Base-by-base conservation (phyloP, 768 basidiomycete species). In the Pisolithus marmoratus region DNA sequence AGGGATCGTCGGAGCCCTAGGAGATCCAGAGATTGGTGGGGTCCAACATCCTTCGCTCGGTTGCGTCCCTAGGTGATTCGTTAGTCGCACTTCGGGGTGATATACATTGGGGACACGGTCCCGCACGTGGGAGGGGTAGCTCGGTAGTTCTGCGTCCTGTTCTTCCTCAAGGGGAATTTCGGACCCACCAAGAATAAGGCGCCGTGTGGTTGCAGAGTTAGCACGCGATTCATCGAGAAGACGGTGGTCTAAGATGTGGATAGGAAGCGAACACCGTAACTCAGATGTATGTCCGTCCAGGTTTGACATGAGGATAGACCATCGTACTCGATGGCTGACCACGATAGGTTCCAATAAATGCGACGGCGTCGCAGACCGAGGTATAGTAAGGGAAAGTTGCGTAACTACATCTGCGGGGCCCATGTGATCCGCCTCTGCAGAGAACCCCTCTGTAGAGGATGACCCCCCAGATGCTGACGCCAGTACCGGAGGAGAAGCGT, bases 231-330 rank as follows among this genome's bases (percentile, higher is more conserved):
- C 94, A 14, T 84, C 76, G 15, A 89, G 74, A 1, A 95, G 71
- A 12, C 80, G 74, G 53, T 78, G 64, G 57, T 94, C 85, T 22
- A 97, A 84, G 45, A 98, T 77, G 62, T 90, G 82, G 31, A 98
- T 69, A 0, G 95, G 95, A 5, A 97, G 76, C 1, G 93, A 93
- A 67, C 95, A 97, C 15, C 94, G 84, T n/a, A 98, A 76, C 67
- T 97, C 93, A 8, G 92, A 94, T 3, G 84, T 85, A 64, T 97
- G 95, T 0, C 94, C 94, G 63, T 97, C 95, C 7, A 77, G 75
- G 64, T 97, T 98, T 56, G 76, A 76, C 62, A 94, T 86, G 48
- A 84, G 72, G 55, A 91, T 86, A 15, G 66, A 79, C 89, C 89
- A 90, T 37, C 85, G 79, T 59, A 97, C 78, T 46, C 87, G 84